A percentile compares a stretch with the other conserved stretches of the same genome.
phyloP scores from a whole-genome alignment of 306 rosid species.

The Parietaria judaica region DNA sequence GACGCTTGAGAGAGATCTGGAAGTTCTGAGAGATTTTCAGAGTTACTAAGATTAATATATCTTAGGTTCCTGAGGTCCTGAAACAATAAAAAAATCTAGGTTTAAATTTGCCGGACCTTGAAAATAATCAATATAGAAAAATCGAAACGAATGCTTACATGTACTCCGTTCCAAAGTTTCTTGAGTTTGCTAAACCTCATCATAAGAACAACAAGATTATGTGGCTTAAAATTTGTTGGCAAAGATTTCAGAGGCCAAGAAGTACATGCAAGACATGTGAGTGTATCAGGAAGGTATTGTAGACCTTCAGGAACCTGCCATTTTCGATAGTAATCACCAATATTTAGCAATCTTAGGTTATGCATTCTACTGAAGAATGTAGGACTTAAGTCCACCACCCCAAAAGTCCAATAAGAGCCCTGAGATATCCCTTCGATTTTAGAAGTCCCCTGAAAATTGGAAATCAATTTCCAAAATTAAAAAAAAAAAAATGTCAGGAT shows the following conservation, averaged over 20 bases:
- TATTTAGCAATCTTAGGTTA: slow-evolving; percentile 14
- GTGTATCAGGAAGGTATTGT: slow-evolving; percentile 16
- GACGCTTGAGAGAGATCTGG: slow-evolving; percentile 9
- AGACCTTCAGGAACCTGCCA: neutral
- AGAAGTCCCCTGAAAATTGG: slow-evolving; percentile 11
- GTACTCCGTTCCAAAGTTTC: neutral
- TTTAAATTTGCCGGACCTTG: neutral
- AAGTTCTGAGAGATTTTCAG: neutral
- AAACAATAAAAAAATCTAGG: neutral
- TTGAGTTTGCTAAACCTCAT: neutral
- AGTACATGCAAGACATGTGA: slow-evolving; percentile 10
- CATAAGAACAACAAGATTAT: slow-evolving; percentile 8
- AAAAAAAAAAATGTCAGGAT: no score
- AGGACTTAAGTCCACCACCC: slow-evolving; percentile 3
- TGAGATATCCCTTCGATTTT: slow-evolving; percentile 10
- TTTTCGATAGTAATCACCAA: neutral
- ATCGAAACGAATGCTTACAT: neutral
- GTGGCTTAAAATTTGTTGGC: neutral
- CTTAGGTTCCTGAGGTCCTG: slow-evolving; percentile 8
- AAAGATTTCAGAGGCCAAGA: slow-evolving; percentile 9
- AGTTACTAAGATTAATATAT: neutral
- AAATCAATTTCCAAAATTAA: no score
- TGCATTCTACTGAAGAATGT: slow-evolving; percentile 16
- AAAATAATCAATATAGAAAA: no score
- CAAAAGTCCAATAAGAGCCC: neutral